phyloP scores from a whole-genome alignment of 768 basidiomycete species.

The Clitopilus hobsonii region DNA sequence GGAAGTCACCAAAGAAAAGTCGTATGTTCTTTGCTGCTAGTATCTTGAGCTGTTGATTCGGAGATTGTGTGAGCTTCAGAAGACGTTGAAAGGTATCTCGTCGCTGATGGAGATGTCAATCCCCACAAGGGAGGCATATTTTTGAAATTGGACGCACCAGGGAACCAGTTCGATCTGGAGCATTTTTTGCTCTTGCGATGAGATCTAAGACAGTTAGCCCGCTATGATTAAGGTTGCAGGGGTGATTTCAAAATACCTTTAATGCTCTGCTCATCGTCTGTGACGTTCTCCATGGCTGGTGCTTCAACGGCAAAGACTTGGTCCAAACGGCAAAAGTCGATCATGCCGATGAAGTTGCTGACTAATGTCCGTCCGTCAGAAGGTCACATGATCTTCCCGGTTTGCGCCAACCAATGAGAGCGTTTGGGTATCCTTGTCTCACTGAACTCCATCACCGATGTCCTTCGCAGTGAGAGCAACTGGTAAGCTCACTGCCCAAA shows the following conservation, averaged over 20 bases:
- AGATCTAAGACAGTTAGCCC: conserved; percentile 20
- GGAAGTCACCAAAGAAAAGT: conserved; percentile 59
- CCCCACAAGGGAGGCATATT: not conserved
- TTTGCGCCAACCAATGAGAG: conserved; percentile 22
- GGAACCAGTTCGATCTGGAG: conserved; percentile 30
- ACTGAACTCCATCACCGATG: conserved; percentile 32
- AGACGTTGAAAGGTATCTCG: conserved; percentile 47
- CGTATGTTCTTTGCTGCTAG: conserved; percentile 56
- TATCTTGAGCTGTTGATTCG: conserved; percentile 42
- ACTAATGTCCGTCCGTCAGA: not conserved
- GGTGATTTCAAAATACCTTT: conserved; percentile 19
- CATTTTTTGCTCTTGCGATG: conserved; percentile 40
- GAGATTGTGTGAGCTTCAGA: conserved; percentile 48
- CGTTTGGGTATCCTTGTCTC: conserved; percentile 15
- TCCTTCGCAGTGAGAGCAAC: conserved; percentile 38
- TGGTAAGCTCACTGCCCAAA: conserved; percentile 21
- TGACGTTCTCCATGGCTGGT: conserved; percentile 18
- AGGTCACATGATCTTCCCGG: conserved; percentile 9
- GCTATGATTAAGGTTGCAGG: not conserved
- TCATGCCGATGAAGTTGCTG: conserved; percentile 6
- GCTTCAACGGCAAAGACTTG: not conserved
- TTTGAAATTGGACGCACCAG: conserved; percentile 25
- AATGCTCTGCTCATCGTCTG: conserved; percentile 34
- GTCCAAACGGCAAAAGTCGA: no score
- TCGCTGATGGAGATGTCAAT: conserved; percentile 30